Evolutionary conservation across 108 stramenopile genomes (phyloP).

Genomic region (Schizochytrium sp.): DNA sequence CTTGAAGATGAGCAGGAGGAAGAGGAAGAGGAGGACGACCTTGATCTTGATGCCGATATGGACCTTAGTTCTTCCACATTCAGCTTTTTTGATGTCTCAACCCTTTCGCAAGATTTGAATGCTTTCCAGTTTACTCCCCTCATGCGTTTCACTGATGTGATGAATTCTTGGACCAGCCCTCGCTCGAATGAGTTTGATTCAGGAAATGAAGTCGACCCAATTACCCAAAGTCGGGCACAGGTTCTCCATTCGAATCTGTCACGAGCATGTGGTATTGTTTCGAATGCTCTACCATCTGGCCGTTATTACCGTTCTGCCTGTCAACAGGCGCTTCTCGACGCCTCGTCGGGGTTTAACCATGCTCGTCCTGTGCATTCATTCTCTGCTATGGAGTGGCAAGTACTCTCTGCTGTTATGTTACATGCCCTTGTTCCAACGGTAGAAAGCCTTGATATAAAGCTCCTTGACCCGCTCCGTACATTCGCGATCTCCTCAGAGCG

Average conservation of each 20-base stretch:
- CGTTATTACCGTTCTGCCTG: neutral
- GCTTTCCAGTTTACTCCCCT: neutral
- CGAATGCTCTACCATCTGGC: neutral
- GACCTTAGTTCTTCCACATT: neutral
- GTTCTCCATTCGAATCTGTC: slow-evolving; percentile 28
- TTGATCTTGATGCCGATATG: neutral
- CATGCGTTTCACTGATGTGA: neutral
- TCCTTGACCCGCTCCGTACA: neutral
- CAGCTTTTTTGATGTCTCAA: neutral
- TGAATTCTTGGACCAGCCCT: neutral
- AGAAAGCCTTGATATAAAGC: neutral
- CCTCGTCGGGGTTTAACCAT: neutral
- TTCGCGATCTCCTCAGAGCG: neutral
- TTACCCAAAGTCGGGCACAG: slow-evolving; percentile 42
- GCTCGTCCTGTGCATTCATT: neutral
- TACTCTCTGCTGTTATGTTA: slow-evolving; percentile 13
- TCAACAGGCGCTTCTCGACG: neutral
- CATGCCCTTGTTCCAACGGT: slow-evolving; percentile 7
- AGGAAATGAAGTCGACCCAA: slow-evolving; percentile 41
- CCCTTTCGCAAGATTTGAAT: neutral
- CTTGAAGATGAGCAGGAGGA: slow-evolving; percentile 3
- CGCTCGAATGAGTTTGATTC: neutral
- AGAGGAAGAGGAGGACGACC: neutral
- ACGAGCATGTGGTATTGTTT: neutral
- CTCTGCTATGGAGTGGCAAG: slow-evolving; percentile 24